Evolutionary conservation across 176 grass and related monocot species (phyloP).

Genomic region (Cymbopogon citratus): DNA sequence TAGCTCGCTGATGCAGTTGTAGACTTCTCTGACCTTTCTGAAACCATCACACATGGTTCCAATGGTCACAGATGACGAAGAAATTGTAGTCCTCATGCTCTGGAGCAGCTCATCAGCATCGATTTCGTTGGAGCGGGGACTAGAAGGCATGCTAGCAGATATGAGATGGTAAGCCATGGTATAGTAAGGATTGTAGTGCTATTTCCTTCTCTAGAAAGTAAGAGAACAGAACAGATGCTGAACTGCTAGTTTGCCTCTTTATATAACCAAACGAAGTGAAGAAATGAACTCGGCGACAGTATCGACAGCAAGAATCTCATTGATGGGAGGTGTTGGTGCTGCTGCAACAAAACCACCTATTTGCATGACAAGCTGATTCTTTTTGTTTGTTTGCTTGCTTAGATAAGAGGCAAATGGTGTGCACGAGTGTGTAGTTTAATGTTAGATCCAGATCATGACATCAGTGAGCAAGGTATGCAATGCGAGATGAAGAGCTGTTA

Average conservation of each 20-base stretch:
- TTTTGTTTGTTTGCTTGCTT: neutral
- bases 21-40: slow-evolving; percentile 5
- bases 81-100: neutral
- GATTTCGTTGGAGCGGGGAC: neutral
- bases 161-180: slow-evolving; percentile 34
- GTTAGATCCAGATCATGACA: neutral
- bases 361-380: neutral
- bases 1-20: neutral
- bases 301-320: slow-evolving; percentile 24
- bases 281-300: neutral
- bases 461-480: neutral
- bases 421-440: neutral
- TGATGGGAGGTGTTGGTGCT: neutral
- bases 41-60: slow-evolving; percentile 10
- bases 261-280: neutral
- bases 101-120: slow-evolving; percentile 17
- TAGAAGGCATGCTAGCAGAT: too few relatives aligned
- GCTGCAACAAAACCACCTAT: slow-evolving; percentile 14
- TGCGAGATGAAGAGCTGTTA: neutral
- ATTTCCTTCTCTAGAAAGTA: neutral
- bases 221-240: neutral
- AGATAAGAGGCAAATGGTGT: neutral
- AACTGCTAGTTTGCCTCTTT: neutral
- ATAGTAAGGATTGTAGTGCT: neutral
- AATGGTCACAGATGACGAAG: neutral